Percentiles rank a stretch among this genome's conserved stretches.
Evolutionary conservation across 805 yeast genomes (phyloP).

Genomic region (Yamadazyma ubonensis): DNA sequence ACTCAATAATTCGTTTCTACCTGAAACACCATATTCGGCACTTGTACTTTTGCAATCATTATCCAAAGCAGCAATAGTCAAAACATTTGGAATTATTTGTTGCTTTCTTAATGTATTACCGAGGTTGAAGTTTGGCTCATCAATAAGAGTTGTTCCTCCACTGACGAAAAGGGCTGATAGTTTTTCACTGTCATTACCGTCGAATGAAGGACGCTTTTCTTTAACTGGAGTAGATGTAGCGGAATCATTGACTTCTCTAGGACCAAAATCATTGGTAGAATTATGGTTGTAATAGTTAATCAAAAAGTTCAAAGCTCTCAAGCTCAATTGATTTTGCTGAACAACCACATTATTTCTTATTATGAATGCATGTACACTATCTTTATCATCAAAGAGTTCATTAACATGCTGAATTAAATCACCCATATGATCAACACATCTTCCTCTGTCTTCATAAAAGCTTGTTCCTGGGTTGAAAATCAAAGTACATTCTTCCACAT

Average conservation of each 20-base stretch:
- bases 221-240: slow-evolving; percentile 13
- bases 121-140: slow-evolving; percentile 63
- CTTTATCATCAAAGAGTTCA: slow-evolving; percentile 56
- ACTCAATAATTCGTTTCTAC: slow-evolving; percentile 66
- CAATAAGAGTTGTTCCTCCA: slow-evolving; percentile 68
- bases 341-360: slow-evolving; percentile 69
- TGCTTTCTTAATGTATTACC: slow-evolving; percentile 44
- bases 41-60: slow-evolving; percentile 45
- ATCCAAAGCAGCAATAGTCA: slow-evolving; percentile 58
- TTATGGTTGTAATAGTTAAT: slow-evolving; percentile 33
- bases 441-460: slow-evolving; percentile 56
- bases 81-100: slow-evolving; percentile 42
- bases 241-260: slow-evolving; percentile 18
- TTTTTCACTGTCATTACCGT: not conserved
- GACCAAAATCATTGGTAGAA: slow-evolving; percentile 25
- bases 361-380: slow-evolving; percentile 69
- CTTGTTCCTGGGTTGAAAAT: slow-evolving; percentile 73
- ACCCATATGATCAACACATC: slow-evolving; percentile 70
- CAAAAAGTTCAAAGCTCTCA: slow-evolving; percentile 56
- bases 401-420: slow-evolving; percentile 84
- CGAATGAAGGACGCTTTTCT: slow-evolving; percentile 6
- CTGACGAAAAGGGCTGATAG: slow-evolving; percentile 44
- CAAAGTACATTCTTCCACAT: slow-evolving; percentile 72
- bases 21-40: slow-evolving; percentile 64
- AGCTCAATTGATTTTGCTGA: slow-evolving; percentile 59